A percentile compares a stretch with the other conserved stretches of the same genome.
These are phyloP conservation scores for Quercus ilex DNA, from an alignment of 306 rosid genomes.

Conservation along the genomic window DNA sequence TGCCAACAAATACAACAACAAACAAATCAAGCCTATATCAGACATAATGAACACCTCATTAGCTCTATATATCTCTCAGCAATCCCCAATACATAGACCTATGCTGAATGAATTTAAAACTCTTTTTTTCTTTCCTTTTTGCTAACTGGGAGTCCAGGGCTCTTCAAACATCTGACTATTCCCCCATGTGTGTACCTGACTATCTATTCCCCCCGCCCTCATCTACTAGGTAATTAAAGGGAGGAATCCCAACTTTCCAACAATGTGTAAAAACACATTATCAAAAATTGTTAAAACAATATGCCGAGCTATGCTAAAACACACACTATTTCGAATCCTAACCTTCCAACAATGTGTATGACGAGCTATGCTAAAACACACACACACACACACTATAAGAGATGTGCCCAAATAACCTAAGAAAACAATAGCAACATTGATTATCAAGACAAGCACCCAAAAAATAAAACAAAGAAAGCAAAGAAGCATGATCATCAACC, in stretches of 20 bases:
- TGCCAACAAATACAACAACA: neutral
- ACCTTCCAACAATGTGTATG: too few relatives aligned
- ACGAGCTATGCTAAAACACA: too few relatives aligned
- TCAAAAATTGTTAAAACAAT: neutral
- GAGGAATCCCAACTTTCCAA: too few relatives aligned
- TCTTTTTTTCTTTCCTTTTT: neutral
- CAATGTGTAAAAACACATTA: too few relatives aligned
- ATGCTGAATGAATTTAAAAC: neutral
- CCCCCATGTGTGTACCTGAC: too few relatives aligned
- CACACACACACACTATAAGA: too few relatives aligned
- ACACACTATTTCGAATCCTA: neutral
- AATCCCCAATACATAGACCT: neutral
- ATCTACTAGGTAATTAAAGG: too few relatives aligned
- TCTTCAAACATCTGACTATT: too few relatives aligned
- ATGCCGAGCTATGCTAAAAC: neutral
- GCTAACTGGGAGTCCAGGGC: too few relatives aligned
- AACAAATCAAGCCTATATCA: neutral
- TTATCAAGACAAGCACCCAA: neutral
- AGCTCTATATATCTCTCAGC: neutral
- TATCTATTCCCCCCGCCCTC: too few relatives aligned
- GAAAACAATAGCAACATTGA: neutral
- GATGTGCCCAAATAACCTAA: neutral
- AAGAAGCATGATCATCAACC: conserved; percentile 32
- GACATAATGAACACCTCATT: neutral
- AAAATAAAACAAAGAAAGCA: too few relatives aligned